Evolutionary conservation across 2,329 filamentous ascomycete genomes (phyloP).

Genomic region (Elsinoe fawcettii): DNA sequence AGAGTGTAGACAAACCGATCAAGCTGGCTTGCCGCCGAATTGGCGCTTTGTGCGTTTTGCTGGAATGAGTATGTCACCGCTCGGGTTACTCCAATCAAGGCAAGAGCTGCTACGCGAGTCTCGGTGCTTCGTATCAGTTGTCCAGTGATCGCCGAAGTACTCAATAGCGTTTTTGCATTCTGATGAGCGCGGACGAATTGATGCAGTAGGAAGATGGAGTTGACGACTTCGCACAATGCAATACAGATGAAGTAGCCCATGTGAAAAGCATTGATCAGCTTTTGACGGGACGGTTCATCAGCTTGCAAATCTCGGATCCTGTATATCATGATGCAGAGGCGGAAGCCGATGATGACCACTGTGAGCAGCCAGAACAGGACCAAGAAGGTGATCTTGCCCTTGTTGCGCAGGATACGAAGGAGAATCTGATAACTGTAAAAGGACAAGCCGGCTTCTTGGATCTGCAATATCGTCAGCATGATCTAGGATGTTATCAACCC

Average conservation of each 20-base stretch:
- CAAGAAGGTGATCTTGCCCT: slow-evolving; percentile 8
- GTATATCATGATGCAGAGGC: neutral
- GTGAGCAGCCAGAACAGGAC: slow-evolving; percentile 2
- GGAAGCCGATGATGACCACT: neutral
- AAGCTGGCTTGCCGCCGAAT: neutral
- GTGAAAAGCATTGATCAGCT: neutral
- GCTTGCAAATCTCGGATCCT: neutral
- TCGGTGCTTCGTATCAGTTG: slow-evolving; percentile 5
- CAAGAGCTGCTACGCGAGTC: neutral
- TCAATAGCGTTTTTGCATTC: neutral
- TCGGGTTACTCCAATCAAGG: neutral
- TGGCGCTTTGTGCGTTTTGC: slow-evolving; percentile 4
- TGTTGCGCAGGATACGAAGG: slow-evolving; percentile 2
- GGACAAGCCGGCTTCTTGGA: slow-evolving; percentile 2
- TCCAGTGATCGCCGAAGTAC: neutral
- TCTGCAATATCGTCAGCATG: neutral
- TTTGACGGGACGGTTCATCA: neutral
- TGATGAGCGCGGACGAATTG: slow-evolving; percentile 1
- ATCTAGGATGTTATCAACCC: no score
- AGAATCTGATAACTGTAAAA: slow-evolving; percentile 6
- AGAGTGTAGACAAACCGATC: slow-evolving; percentile 2
- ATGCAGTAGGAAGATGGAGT: neutral
- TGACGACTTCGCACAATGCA: neutral
- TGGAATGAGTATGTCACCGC: slow-evolving; percentile 1
- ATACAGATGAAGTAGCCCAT: slow-evolving; percentile 8